Conservation (phyloP, 1,284 basidiomycete species). For the Sanguinoderma infundibulare region DNA sequence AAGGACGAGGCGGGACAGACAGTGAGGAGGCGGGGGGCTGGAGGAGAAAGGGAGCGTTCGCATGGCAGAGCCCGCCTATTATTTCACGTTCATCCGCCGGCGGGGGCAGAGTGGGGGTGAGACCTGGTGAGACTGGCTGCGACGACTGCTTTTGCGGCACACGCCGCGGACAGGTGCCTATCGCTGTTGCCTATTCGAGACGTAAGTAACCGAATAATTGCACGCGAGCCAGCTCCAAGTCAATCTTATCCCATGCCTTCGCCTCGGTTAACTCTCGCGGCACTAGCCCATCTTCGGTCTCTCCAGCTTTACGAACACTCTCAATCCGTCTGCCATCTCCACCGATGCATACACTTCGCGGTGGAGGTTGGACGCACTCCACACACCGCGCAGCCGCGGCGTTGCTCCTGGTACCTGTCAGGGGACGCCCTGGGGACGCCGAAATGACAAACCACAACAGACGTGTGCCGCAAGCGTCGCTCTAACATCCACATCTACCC, state of each 20-base stretch:
- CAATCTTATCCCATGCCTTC: constrained; percentile 13
- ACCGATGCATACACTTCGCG: no score
- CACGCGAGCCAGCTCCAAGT: constrained; percentile 5
- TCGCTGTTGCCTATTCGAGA: constrained; percentile 13
- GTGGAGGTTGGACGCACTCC: no score
- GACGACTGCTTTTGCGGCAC: no score
- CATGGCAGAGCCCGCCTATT: not conserved
- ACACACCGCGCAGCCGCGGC: no score
- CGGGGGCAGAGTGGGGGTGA: constrained; percentile 15
- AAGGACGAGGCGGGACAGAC: not conserved
- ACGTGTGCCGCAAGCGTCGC: no score
- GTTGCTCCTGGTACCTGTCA: no score
- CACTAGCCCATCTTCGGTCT: constrained; percentile 13
- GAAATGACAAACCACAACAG: no score
- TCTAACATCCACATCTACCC: not conserved
- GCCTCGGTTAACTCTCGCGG: not conserved
- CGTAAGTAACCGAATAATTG: constrained; percentile 21
- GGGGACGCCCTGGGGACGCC: no score
- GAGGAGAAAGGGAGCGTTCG: constrained; percentile 1
- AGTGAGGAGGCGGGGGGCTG: not conserved
- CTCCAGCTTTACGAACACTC: constrained; percentile 6
- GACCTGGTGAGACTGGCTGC: not conserved
- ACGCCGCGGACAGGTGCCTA: constrained; percentile 8
- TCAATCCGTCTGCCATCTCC: not conserved
- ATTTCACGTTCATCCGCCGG: constrained; percentile 14